Conservation (phyloP, 805 yeast genomes). For the Ogataea naganishii region DNA sequence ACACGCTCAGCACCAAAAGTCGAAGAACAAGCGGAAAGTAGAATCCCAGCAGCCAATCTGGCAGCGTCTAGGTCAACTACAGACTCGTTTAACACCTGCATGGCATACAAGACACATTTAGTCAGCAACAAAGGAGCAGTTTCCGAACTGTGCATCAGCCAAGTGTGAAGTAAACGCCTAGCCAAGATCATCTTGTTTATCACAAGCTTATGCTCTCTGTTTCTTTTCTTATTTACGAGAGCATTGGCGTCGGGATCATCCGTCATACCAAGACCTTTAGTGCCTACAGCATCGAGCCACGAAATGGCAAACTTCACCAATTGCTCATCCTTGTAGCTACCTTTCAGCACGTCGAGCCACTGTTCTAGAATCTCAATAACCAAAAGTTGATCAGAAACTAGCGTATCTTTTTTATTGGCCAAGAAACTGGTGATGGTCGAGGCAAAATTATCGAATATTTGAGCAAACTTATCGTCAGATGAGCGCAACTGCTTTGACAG, state of each 20-base stretch:
- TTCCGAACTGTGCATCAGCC: conserved; percentile 20
- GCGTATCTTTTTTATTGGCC: conserved; percentile 32
- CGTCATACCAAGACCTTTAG: conserved; percentile 44
- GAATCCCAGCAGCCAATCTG: conserved; percentile 53
- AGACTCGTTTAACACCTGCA: conserved; percentile 46
- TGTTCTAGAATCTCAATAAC: conserved; percentile 53
- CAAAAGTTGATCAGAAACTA: conserved; percentile 55
- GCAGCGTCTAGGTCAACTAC: conserved; percentile 46
- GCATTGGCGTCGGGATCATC: conserved; percentile 19
- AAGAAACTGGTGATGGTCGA: conserved; percentile 34
- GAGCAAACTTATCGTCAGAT: conserved; percentile 7
- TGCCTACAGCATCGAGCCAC: conserved; percentile 46
- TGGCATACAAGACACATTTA: conserved; percentile 48
- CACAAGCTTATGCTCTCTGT: conserved; percentile 46
- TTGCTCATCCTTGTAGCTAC: conserved; percentile 27
- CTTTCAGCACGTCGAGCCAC: conserved; percentile 36
- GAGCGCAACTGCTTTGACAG: conserved; percentile 20
- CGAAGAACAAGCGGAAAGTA: conserved; percentile 37
- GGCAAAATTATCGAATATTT: conserved; percentile 20
- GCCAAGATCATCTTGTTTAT: conserved; percentile 53
- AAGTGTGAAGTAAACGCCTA: conserved; percentile 41
- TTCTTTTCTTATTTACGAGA: conserved; percentile 25
- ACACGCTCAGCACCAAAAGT: conserved; percentile 14
- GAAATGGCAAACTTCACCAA: conserved; percentile 32
- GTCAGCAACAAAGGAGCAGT: conserved; percentile 29